Evolutionary conservation across 768 basidiomycete genomes (phyloP).

Genomic region (Flagelloscypha sp.): DNA sequence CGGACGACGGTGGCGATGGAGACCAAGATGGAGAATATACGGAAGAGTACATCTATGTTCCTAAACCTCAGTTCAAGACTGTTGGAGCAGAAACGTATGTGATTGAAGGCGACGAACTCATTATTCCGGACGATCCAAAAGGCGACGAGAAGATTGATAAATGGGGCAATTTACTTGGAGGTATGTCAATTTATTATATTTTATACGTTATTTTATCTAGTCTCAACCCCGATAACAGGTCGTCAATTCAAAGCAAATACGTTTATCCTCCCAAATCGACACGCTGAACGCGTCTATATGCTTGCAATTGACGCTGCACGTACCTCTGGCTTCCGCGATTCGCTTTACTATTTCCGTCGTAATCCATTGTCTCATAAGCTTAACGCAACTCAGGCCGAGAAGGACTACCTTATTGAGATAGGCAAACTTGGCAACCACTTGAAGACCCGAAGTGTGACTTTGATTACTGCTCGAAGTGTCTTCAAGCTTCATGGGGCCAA

Average conservation of each 20-base stretch:
- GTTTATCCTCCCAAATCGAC: slow-evolving; percentile 78
- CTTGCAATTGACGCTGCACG: slow-evolving; percentile 97
- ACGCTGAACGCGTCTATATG: slow-evolving; percentile 83
- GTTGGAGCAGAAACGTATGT: slow-evolving; percentile 69
- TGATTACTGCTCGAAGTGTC: slow-evolving; percentile 86
- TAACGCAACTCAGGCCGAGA: slow-evolving; percentile 82
- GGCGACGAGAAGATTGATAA: slow-evolving; percentile 90
- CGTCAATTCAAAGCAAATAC: slow-evolving; percentile 85
- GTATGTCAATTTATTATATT: slow-evolving; percentile 33
- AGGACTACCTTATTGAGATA: slow-evolving; percentile 82
- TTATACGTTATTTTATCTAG: slow-evolving; percentile 1
- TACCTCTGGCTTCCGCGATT: slow-evolving; percentile 92
- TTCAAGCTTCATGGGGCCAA: slow-evolving; percentile 93
- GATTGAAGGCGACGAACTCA: slow-evolving; percentile 85
- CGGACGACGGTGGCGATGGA: slow-evolving; percentile 21
- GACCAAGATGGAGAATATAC: slow-evolving; percentile 32
- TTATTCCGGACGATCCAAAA: slow-evolving; percentile 73
- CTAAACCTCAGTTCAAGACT: slow-evolving; percentile 64
- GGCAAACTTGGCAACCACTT: slow-evolving; percentile 87
- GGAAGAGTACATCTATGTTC: slow-evolving; percentile 39
- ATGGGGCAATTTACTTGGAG: slow-evolving; percentile 76
- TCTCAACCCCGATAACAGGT: slow-evolving; percentile 34
- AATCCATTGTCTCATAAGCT: slow-evolving; percentile 88
- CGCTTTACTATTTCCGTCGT: slow-evolving; percentile 94
- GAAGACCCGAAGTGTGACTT: slow-evolving; percentile 85